Base-by-base conservation (phyloP, 2,329 filamentous ascomycete genomes). In the Plectosphaerella plurivora region DNA sequence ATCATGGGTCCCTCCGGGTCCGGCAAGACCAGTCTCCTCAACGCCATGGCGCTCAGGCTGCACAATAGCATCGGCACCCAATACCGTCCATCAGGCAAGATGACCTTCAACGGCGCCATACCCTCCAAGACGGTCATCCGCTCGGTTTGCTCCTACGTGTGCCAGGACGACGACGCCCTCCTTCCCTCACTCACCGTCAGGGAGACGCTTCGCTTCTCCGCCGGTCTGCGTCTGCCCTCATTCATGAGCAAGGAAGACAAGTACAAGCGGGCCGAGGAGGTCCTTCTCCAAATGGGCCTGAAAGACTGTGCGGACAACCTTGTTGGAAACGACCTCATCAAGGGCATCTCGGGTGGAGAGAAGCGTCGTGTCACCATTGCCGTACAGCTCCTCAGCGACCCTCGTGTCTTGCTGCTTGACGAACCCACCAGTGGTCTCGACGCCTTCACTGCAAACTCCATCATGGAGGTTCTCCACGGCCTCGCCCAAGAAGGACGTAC, bases 1-100 rank as follows among this genome's bases (percentile, higher is more conserved):
- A 88, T 92, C 57, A 91, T 91, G 87, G 88, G 88, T 0, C 88
- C 88, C 0, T 90, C 87, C 0, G 88, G 88, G 0, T 87, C 83
- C 45, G 88, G 88, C 1, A 92, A 92, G 65, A 91, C 87, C 0
- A 88, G 86, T 0, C 72, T 91, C 1, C 73, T 91, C 11, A 91
- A 89, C 61, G 78, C 84, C 1, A 87, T 92, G 79, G 86, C 88
- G 1, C 71, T 83, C 3, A 76, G 88, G 15, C 69, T 91, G 5
- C 80, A 82, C 24, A 82, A 82, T 52, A 83, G 81, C 1, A 58
- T 83, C 3, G 74, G 77, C 2, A 89, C 84, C 0, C 77, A 75
- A 51, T 91, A 91, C 60, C 73, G 71, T 5, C 72, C 80, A 3
- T 74, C 73, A 5, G 88, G 88, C 0, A 77, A 74, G 45, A 79